Evolutionary conservation across 257 asterid species (phyloP).

Genomic region (Solanum neorickii): DNA sequence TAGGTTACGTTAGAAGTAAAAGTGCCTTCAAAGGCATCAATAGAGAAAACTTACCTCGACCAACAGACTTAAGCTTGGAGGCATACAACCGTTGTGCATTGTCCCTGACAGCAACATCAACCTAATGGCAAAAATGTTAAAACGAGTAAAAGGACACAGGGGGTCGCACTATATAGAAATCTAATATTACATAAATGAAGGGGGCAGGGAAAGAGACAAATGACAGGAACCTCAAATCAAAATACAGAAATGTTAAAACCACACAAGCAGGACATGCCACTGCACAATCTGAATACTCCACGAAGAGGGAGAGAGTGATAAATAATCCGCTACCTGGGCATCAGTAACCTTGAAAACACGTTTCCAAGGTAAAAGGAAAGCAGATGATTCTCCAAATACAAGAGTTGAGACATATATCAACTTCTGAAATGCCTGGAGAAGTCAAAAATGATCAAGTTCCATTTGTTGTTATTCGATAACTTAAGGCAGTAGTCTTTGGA

Average conservation of each 20-base stretch:
- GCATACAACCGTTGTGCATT: constrained; percentile 81
- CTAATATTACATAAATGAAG: not conserved
- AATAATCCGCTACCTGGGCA: constrained; percentile 58
- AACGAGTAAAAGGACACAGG: not conserved
- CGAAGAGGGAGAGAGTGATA: not conserved
- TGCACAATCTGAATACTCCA: not conserved
- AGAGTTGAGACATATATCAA: constrained; percentile 83
- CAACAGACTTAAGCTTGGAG: constrained; percentile 50
- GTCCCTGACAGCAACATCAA: constrained; percentile 92
- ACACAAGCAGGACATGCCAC: not conserved
- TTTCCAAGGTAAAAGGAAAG: constrained; percentile 98
- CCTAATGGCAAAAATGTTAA: constrained; percentile 32
- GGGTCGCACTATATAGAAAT: not conserved
- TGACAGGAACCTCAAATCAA: not conserved
- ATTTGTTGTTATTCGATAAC: constrained; percentile 2
- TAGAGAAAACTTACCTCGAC: constrained; percentile 43
- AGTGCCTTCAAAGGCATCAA: not conserved
- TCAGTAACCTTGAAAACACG: constrained; percentile 90
- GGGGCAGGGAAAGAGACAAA: not conserved
- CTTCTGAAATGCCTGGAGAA: constrained; percentile 98
- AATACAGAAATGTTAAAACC: not conserved
- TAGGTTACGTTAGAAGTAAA: not conserved
- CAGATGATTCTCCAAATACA: constrained; percentile 90
- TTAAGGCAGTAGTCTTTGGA: not conserved
- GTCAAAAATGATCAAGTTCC: constrained; percentile 47